Percentiles rank a stretch among this genome's conserved stretches.
These are phyloP conservation scores for Rubus idaeus DNA, from an alignment of 306 rosid genomes.

Conservation along the genomic window DNA sequence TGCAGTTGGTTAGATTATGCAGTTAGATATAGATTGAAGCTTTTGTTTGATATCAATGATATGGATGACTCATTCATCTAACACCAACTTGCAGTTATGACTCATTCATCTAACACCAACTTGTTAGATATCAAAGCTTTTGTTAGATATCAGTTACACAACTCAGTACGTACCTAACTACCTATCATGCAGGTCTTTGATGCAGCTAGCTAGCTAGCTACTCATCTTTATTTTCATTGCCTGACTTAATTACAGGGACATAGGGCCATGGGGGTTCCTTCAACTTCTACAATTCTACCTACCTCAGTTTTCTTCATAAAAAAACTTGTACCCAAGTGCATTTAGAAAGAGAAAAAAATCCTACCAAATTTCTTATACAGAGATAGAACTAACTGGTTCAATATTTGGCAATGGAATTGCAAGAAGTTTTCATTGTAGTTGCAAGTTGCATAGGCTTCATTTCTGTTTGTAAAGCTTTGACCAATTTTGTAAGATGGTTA, in stretches of 20 bases:
- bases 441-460: conserved; percentile 42
- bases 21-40: no score
- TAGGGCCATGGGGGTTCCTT: neutral
- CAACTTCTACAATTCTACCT: neutral
- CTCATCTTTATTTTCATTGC: neutral
- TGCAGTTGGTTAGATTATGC: neutral
- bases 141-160: no score
- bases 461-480: conserved; percentile 15
- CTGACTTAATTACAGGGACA: neutral
- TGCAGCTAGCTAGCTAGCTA: neutral
- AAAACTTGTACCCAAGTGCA: neutral
- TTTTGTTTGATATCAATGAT: neutral
- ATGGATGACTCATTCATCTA: neutral
- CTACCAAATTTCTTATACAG: neutral
- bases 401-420: conserved; percentile 13
- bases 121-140: no score
- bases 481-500: conserved; percentile 46
- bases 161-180: neutral
- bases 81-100: no score
- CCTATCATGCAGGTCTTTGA: neutral
- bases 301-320: neutral
- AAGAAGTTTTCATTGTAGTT: neutral
- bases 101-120: no score
- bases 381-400: neutral
- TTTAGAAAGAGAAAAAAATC: neutral